Evolutionary conservation across 148 eudicot species (phyloP).

Genomic region (Rhododendron molle): DNA sequence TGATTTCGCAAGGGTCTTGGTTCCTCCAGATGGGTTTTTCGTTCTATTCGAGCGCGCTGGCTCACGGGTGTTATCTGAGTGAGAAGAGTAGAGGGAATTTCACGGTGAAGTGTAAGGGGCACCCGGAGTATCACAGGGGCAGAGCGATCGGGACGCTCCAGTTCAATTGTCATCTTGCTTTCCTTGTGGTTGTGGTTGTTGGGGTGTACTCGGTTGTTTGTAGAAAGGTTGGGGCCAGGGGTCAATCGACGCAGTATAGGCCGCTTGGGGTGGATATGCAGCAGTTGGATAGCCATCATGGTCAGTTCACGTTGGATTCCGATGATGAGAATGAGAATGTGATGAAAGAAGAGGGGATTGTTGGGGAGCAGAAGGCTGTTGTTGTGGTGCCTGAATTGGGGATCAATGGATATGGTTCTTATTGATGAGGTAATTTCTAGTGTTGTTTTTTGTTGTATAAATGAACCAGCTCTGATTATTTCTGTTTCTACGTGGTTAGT

Average conservation of each 20-base stretch:
- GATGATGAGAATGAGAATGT: constrained; percentile 42
- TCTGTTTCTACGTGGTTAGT: background rate
- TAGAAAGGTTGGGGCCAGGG: constrained; percentile 16
- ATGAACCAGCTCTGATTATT: background rate
- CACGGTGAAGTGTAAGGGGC: constrained; percentile 35
- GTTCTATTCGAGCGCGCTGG: constrained; percentile 15
- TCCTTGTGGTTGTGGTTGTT: constrained; percentile 36
- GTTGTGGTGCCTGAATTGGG: constrained; percentile 22
- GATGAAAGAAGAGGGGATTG: constrained; percentile 22
- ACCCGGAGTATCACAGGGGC: constrained; percentile 51
- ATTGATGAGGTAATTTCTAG: constrained; percentile 22
- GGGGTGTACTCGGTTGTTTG: constrained; percentile 36
- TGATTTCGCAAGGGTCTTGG: constrained; percentile 53
- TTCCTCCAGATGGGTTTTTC: constrained; percentile 32
- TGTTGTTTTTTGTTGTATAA: background rate
- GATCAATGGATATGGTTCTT: constrained; percentile 34
- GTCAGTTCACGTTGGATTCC: constrained; percentile 43
- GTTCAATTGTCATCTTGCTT: constrained; percentile 45
- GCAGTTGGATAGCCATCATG: constrained; percentile 22
- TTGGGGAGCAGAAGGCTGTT: constrained; percentile 19
- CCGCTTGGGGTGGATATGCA: constrained; percentile 33
- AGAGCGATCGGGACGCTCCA: constrained; percentile 45
- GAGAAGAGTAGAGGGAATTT: constrained; percentile 23
- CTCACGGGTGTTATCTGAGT: constrained; percentile 12
- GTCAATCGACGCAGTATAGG: constrained; percentile 29